Evolutionary conservation across 768 basidiomycete species (phyloP), one percentile per base, ranked within the genome.

Genomic region (Nidularia pulvinata): DNA sequence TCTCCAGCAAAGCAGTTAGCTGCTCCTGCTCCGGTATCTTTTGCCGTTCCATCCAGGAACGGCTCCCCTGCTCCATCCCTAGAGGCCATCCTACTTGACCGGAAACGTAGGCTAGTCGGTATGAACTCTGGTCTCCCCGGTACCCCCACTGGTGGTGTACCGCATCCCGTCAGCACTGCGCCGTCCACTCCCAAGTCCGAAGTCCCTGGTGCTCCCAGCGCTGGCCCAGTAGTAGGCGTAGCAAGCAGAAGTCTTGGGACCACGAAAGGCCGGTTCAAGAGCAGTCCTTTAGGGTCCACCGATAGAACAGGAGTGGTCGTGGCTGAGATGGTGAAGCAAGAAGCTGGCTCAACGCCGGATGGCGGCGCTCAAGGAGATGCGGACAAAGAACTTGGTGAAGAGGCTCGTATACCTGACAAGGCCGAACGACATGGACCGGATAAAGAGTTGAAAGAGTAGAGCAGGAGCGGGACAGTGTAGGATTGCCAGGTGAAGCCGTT

Each of bases 11-110:
- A 34, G n/a, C 39, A 37, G 14, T n/a, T 33, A 22, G 16, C 25
- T 33, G 6, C 46, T 10, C 50, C 55, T 16, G 47, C 48, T 22
- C 56, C 57, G 7, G 42, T 52, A 45, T 4, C 25, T 30, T 37
- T 53, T 6, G 51, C 43, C 19, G 52, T 55, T 2, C 36, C 63
- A 39, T 66, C 76, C 7, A 71, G 74, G 9, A 71, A 72, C 55
- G 58, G 68, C 6, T 79, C 81, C 5, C 81, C 83, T n/a, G 73
- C 76, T 4, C 77, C 82, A 7, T 79, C 85, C 34, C 73, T 89
- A 13, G 89, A 89, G 62, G 86, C 86, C 1, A 76, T 89, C 44
- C 61, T 89, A 43, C 63, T 87, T 50, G 85, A 88, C 51, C 81
- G 88, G 60, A 88, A 80, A 57, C 81, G 87, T 43, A 79, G 88